Conservation (phyloP, 139 green algal genomes). For the Eudorina sp. region DNA sequence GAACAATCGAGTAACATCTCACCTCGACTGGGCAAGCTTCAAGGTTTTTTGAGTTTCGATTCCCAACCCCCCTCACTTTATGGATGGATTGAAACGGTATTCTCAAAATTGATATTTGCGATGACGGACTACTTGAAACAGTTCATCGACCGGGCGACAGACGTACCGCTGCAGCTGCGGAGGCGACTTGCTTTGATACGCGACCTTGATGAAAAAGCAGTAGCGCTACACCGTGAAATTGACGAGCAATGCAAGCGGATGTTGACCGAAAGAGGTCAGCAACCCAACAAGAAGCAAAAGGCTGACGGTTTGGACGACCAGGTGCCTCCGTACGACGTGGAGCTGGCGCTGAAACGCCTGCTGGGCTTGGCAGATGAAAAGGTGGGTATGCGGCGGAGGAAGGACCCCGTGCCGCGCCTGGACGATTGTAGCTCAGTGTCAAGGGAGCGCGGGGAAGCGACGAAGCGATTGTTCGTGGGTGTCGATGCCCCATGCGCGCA, state of each 20-base stretch:
- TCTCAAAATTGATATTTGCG: too few relatives aligned
- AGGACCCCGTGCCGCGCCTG: too few relatives aligned
- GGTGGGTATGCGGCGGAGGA: too few relatives aligned
- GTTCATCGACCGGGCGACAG: conserved; percentile 68
- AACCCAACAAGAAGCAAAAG: conserved; percentile 20
- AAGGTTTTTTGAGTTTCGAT: too few relatives aligned
- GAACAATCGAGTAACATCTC: too few relatives aligned
- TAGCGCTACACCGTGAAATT: conserved; percentile 60
- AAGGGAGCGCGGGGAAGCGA: too few relatives aligned
- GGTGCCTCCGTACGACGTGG: conserved; percentile 16
- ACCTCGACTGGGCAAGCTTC: too few relatives aligned
- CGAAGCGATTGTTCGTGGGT: too few relatives aligned
- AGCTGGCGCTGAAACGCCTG: conserved; percentile 6
- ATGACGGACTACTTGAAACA: conserved; percentile 70
- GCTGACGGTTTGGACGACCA: background rate
- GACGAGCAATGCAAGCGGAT: conserved; percentile 63
- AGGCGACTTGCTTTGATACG: conserved; percentile 74
- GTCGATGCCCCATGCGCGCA: too few relatives aligned
- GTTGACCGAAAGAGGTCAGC: conserved; percentile 15
- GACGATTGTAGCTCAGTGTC: too few relatives aligned
- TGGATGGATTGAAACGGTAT: too few relatives aligned
- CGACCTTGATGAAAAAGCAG: conserved; percentile 74
- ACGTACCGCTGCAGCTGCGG: conserved; percentile 74
- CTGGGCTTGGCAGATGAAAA: conserved; percentile 33
- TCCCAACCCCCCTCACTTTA: too few relatives aligned